Conservation (phyloP, 352 stramenopile species). For the Pythium graminicola region DNA sequence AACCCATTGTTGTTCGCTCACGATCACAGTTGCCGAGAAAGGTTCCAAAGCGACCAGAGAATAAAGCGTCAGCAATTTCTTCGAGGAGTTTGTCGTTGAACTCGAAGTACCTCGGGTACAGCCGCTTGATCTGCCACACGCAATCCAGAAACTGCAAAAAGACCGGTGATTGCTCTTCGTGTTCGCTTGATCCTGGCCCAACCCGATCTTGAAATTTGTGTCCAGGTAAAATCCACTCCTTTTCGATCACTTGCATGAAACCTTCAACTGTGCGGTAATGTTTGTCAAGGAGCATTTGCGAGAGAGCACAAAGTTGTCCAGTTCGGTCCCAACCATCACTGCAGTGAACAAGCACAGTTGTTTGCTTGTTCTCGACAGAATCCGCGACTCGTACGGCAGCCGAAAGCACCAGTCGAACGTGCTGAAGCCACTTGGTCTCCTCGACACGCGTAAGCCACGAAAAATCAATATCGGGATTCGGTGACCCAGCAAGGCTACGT, state of each 20-base stretch:
- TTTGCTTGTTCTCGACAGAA: slow-evolving; percentile 56
- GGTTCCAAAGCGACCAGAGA: slow-evolving; percentile 74
- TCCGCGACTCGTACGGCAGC: slow-evolving; percentile 59
- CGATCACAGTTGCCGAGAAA: slow-evolving; percentile 87
- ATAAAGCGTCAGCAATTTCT: slow-evolving; percentile 59
- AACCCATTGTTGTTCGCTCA: slow-evolving; percentile 48
- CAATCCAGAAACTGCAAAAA: slow-evolving; percentile 90
- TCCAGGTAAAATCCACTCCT: slow-evolving; percentile 81
- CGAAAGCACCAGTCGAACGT: slow-evolving; percentile 66
- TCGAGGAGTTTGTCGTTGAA: slow-evolving; percentile 73
- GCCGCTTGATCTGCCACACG: slow-evolving; percentile 73
- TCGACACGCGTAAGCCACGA: slow-evolving; percentile 60
- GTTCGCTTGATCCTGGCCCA: slow-evolving; percentile 51
- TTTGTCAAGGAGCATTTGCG: slow-evolving; percentile 83
- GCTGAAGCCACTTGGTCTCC: slow-evolving; percentile 75
- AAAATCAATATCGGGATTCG: slow-evolving; percentile 51
- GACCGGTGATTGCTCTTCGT: slow-evolving; percentile 81
- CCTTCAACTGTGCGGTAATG: slow-evolving; percentile 82
- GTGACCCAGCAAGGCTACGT: slow-evolving; percentile 33
- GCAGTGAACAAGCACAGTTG: slow-evolving; percentile 86
- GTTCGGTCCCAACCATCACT: slow-evolving; percentile 92
- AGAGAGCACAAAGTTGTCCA: slow-evolving; percentile 71
- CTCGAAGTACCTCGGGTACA: slow-evolving; percentile 84
- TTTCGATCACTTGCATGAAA: slow-evolving; percentile 77
- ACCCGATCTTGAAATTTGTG: slow-evolving; percentile 89